Percentiles rank a stretch among this genome's conserved stretches.
Evolutionary conservation across 2,329 filamentous ascomycete genomes (phyloP).

Genomic region (Cryphonectria radicalis): DNA sequence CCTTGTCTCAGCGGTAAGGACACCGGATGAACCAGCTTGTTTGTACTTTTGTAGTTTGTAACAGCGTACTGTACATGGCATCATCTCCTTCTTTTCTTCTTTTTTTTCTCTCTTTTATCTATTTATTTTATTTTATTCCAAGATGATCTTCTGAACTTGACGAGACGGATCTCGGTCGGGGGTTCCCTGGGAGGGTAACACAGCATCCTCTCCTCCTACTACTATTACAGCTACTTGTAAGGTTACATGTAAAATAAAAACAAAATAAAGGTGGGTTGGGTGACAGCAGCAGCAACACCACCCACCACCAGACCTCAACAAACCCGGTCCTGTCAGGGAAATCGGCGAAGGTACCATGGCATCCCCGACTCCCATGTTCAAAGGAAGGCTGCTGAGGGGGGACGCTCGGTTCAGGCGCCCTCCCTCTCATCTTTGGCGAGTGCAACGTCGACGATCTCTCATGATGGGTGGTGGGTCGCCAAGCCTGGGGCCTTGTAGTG

Average conservation of each 20-base stretch:
- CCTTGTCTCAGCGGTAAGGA: conserved; percentile 10
- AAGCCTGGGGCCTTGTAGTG: not conserved
- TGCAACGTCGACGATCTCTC: not conserved
- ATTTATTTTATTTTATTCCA: no score
- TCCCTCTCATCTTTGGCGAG: not conserved
- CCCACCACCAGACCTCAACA: not conserved
- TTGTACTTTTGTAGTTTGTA: not conserved
- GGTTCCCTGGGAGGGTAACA: not conserved
- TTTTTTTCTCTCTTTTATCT: no score
- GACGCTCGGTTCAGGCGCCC: not conserved
- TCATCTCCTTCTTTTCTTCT: no score
- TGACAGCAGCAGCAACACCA: no score
- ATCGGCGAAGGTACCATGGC: not conserved
- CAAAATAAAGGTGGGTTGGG: no score
- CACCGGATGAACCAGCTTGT: not conserved
- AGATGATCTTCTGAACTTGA: not conserved
- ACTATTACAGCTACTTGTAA: not conserved
- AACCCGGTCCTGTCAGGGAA: conserved; percentile 1
- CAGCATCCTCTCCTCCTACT: not conserved
- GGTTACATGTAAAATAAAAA: not conserved
- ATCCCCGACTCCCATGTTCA: not conserved
- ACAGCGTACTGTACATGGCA: not conserved
- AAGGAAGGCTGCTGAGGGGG: not conserved
- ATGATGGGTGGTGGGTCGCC: conserved; percentile 7
- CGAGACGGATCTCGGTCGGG: not conserved